Percentiles rank a stretch among this genome's conserved stretches.
phyloP scores from a whole-genome alignment of 495 filamentous ascomycete genomes.

The Tuber aestivum region DNA sequence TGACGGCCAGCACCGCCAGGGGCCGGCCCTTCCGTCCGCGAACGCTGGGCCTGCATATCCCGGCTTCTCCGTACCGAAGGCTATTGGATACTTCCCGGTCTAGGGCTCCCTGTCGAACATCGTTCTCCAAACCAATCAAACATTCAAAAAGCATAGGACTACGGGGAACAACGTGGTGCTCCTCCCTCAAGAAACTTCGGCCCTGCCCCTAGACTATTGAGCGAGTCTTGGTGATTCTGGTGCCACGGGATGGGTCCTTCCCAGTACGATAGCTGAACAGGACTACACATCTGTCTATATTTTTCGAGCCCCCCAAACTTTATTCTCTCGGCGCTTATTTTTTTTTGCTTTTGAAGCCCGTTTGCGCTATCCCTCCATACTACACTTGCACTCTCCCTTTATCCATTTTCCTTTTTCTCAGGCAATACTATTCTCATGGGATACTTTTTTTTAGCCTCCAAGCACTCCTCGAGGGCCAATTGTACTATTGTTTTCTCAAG shows the following conservation, averaged over 20 bases:
- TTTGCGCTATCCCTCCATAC: no score
- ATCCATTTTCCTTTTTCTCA: no score
- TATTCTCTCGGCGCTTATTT: no score
- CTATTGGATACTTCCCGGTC: not conserved
- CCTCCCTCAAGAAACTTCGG: not conserved
- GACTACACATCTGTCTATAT: no score
- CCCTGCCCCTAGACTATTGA: not conserved
- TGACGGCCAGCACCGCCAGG: no score
- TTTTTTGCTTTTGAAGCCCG: no score
- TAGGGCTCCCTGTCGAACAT: not conserved
- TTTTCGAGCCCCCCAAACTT: no score
- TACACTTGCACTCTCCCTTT: no score
- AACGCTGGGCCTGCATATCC: not conserved
- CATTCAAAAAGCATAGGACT: not conserved
- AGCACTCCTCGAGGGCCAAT: no score
- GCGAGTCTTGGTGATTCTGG: not conserved
- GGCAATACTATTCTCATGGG: no score
- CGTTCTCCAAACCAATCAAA: not conserved
- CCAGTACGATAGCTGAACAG: not conserved
- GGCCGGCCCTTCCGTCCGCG: no score
- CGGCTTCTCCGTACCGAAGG: not conserved
- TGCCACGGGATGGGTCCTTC: not conserved
- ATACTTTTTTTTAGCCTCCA: no score
- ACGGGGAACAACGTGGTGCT: not conserved
- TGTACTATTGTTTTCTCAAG: not conserved